These are phyloP conservation scores for Cardamine occulta DNA, from an alignment of 345 rosid species.

Conservation along the genomic window DNA sequence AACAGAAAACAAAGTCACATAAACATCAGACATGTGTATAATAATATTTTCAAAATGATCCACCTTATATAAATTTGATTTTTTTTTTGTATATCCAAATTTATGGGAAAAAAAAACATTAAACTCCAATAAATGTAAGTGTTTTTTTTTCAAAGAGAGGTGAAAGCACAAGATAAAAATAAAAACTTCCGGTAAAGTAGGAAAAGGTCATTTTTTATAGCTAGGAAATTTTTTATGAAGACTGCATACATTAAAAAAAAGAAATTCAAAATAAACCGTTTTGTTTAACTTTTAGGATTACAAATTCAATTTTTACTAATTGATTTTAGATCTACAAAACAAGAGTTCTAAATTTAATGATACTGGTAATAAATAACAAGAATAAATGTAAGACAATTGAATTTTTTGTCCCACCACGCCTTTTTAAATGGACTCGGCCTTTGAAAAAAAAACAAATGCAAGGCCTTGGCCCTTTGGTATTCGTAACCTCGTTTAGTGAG, in stretches of 20 bases:
- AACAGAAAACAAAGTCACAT: not conserved
- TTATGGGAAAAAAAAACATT: not conserved
- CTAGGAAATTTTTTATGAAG: not conserved
- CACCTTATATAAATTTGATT: constrained; percentile 17
- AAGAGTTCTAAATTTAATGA: not conserved
- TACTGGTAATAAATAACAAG: not conserved
- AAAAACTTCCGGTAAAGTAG: not conserved
- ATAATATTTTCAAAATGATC: constrained; percentile 26
- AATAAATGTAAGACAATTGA: not conserved
- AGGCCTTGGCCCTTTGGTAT: not conserved
- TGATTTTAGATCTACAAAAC: not conserved
- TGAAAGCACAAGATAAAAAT: not conserved
- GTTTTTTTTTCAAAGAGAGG: not conserved
- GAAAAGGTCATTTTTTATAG: not conserved
- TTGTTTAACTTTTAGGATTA: not conserved
- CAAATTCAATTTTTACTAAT: not conserved
- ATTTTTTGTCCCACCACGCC: not conserved
- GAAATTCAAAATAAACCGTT: not conserved
- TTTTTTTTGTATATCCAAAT: not conserved
- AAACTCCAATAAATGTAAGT: not conserved
- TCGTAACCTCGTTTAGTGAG: not conserved
- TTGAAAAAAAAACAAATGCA: not conserved
- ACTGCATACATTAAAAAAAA: not conserved
- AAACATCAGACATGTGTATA: constrained; percentile 11
- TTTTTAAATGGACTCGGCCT: not conserved